Evolutionary conservation across 176 grass and related monocot species (phyloP).

Genomic region (Alloteropsis semialata): DNA sequence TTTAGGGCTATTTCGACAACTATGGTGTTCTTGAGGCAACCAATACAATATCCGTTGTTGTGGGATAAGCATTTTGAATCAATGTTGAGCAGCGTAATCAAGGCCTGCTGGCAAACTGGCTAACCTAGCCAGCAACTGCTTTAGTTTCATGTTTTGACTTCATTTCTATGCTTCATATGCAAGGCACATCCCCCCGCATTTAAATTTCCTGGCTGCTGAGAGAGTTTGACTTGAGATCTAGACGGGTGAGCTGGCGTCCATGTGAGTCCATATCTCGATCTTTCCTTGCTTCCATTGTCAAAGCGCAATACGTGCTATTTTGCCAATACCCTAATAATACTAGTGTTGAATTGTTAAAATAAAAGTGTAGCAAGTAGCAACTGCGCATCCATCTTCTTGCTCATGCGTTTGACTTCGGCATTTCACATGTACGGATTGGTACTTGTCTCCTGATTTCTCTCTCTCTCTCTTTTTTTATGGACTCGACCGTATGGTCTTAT

Average conservation of each 20-base stretch:
- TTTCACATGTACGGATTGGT: slow-evolving; percentile 2
- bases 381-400: neutral
- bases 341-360: neutral
- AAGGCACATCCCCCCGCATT: neutral
- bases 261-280: neutral
- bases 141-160: neutral
- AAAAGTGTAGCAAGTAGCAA: neutral
- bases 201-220: neutral
- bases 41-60: too few species aligned
- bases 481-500: neutral
- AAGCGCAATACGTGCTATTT: neutral
- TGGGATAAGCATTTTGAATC: too few species aligned
- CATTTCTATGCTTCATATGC: neutral
- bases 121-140: too few species aligned
- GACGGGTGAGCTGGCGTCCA: slow-evolving; percentile 4
- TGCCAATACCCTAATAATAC: neutral
- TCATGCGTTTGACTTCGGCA: slow-evolving; percentile 1
- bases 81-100: too few species aligned
- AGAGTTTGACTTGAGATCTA: slow-evolving; percentile 19
- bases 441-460: neutral
- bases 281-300: neutral
- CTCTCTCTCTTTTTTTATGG: neutral
- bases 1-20: too few species aligned
- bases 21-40: too few species aligned
- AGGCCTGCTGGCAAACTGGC: too few species aligned